A percentile compares a stretch with the other conserved stretches of the same genome.
phyloP scores from a whole-genome alignment of 371 early-diverging fungal genomes.

The Apophysomyces ossiformis region DNA sequence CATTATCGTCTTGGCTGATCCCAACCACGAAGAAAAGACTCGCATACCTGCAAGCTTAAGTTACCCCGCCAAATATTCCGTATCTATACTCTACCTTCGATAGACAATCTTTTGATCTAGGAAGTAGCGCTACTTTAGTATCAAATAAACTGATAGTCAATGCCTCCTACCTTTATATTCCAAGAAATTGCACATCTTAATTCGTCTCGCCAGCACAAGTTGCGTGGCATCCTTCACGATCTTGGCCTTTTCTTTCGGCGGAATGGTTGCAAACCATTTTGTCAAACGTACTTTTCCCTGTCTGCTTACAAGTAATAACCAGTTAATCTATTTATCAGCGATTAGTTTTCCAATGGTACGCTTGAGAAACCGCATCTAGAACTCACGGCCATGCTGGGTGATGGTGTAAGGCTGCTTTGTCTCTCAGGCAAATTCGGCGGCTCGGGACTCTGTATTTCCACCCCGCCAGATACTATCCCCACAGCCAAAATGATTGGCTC shows the following conservation, averaged over 20 bases:
- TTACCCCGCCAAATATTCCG: not conserved
- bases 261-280: slow-evolving; percentile 94
- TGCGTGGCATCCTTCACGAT: slow-evolving; percentile 94
- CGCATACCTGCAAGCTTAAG: slow-evolving; percentile 79
- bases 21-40: slow-evolving; percentile 96
- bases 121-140: not conserved
- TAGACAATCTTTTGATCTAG: slow-evolving; percentile 92
- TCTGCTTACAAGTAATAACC: slow-evolving; percentile 69
- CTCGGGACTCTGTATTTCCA: no score
- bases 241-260: slow-evolving; percentile 91
- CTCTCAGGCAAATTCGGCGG: no score
- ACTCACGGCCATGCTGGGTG: not conserved
- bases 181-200: slow-evolving; percentile 97
- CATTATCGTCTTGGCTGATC: slow-evolving; percentile 90
- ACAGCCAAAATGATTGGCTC: no score
- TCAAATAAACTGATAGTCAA: not conserved
- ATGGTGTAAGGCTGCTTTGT: no score
- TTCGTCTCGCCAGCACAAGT: slow-evolving; percentile 85
- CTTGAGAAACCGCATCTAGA: not conserved
- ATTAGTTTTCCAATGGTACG: not conserved
- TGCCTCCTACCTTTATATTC: slow-evolving; percentile 85
- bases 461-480: no score
- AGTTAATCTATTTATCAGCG: slow-evolving; percentile 60
- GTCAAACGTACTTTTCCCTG: slow-evolving; percentile 92
- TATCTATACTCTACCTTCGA: slow-evolving; percentile 44